phyloP scores from a whole-genome alignment of 345 rosid species.

The Triadica sebifera region DNA sequence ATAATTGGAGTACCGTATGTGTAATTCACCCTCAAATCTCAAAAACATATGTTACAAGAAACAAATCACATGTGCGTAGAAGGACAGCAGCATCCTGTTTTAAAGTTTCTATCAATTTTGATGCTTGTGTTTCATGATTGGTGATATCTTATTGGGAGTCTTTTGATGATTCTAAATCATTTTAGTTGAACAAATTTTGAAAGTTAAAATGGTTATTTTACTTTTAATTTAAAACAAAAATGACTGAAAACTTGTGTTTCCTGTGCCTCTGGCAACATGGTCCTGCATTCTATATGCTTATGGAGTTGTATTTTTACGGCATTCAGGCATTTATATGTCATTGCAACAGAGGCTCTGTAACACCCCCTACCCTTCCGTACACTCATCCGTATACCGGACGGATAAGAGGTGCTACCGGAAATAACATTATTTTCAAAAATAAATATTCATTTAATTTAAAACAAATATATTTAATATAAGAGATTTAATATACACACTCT shows the following conservation, averaged over 20 bases:
- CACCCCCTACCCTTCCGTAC: too few relatives aligned
- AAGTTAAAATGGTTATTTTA: background rate
- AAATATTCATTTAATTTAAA: too few relatives aligned
- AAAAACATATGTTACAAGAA: slow-evolving; percentile 7
- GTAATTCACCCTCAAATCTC: background rate
- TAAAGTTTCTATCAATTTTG: background rate
- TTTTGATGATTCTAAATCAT: background rate
- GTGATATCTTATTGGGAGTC: background rate
- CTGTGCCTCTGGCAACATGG: background rate
- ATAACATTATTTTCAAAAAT: too few relatives aligned
- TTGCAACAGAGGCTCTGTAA: too few relatives aligned
- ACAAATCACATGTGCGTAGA: background rate
- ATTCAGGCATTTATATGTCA: slow-evolving; percentile 93
- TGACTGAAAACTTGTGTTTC: background rate
- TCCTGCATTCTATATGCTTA: background rate
- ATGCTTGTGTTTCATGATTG: background rate
- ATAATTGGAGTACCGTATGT: too few relatives aligned
- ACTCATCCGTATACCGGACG: too few relatives aligned
- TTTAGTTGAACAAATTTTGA: background rate
- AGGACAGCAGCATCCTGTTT: background rate
- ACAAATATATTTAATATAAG: too few relatives aligned
- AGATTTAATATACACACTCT: too few relatives aligned
- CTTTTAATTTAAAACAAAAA: background rate
- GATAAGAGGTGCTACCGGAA: too few relatives aligned
- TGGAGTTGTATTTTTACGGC: slow-evolving; percentile 53